phyloP scores from a whole-genome alignment of 192 early-diverging fungal genomes.

The Lunasporangiospora selenospora region DNA sequence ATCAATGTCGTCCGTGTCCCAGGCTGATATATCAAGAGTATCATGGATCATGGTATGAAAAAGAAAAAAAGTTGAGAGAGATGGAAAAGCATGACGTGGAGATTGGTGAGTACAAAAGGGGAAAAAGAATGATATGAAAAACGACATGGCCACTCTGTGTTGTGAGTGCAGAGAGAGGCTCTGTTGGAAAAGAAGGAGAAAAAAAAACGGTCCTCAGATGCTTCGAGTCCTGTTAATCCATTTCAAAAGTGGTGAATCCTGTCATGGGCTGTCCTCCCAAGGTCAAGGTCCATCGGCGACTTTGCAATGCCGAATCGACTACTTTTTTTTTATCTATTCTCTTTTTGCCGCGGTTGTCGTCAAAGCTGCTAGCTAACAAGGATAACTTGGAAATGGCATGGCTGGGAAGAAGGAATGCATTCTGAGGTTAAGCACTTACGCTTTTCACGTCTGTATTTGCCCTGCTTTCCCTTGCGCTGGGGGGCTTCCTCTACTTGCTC shows the following conservation, averaged over 20 bases:
- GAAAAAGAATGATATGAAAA: not conserved
- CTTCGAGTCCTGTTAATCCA: too few species aligned
- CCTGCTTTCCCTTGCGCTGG: constrained; percentile 52
- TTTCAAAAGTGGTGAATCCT: too few species aligned
- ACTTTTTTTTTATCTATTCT: too few species aligned
- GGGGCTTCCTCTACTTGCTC: constrained; percentile 23
- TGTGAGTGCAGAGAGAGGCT: too few species aligned
- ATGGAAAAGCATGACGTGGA: not conserved
- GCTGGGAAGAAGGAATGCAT: not conserved
- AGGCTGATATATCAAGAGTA: too few species aligned
- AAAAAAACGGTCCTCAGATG: too few species aligned
- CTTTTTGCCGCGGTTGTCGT: too few species aligned
- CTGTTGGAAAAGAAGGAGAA: not conserved
- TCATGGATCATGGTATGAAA: too few species aligned
- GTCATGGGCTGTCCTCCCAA: too few species aligned
- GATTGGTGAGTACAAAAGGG: not conserved
- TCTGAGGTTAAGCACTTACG: constrained; percentile 38
- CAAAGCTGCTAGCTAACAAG: too few species aligned
- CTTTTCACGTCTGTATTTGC: constrained; percentile 59
- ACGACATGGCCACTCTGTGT: not conserved
- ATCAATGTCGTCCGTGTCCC: constrained; percentile 94
- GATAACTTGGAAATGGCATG: not conserved
- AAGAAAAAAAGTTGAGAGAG: not conserved
- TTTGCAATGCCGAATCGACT: too few species aligned
- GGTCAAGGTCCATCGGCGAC: too few species aligned